Base-by-base conservation (phyloP, 495 filamentous ascomycete species). In the Glarea lozoyensis region DNA sequence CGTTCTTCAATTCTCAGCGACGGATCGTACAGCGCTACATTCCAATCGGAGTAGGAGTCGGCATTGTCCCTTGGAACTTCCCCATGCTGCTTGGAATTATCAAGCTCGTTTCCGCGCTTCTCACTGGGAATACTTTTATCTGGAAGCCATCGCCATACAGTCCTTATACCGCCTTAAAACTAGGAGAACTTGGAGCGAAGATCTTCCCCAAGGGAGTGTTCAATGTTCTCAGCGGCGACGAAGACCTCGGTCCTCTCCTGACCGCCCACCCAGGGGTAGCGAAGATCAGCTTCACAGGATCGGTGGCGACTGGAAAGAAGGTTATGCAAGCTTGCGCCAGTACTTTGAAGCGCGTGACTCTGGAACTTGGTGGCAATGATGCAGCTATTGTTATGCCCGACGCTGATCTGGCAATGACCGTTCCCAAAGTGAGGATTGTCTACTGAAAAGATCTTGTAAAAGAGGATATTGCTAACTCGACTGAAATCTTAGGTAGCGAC, bases 261-360 rank as follows among this genome's bases (percentile, higher is more conserved):
- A 72, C 65, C 0, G 53, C 61, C 10, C 81, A 86, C 50, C 68
- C 73, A 0, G 72, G 65, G 1, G 69, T 80, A 37, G 66, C 68
- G 16, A 81, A 81, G 58, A 75, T 80, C 45, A 64, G 60, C 22
- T 81, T 82, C 51, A 81, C 77, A 2, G 77, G 77, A 0, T 75
- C 70, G 1, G 69, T 62, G 13, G 46, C 59, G 0, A 78, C 76
- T 0, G 77, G 77, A 4, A 76, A 75, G 54, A 66, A 64, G 39
- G 64, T 81, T 21, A 73, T 76, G 71, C 66, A 59, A 10, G 60
- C 59, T 11, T 64, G 59, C 38, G 66, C 71, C 2, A 66, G 64
- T 40, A 73, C 68, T 0, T 46, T 80, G 30, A 80, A 78, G 59
- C 57, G 72, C 16, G 60, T 78, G 1, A 79, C 72, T 0, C 60